Conservation (phyloP, 805 yeast species). For the Cyberlindnera galapagoensis region DNA sequence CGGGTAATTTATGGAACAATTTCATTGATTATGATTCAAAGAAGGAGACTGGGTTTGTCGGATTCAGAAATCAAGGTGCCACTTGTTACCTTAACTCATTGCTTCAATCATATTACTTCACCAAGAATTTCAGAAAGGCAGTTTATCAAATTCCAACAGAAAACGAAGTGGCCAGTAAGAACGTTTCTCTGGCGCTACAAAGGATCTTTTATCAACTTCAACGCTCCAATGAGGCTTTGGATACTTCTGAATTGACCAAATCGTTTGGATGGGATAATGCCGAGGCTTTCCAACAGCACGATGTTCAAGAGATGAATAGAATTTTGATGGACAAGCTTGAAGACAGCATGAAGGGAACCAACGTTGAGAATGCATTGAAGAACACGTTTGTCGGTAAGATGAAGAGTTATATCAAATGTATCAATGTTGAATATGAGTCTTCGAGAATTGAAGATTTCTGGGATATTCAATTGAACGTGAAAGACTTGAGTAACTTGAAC, state of each 20-base stretch:
- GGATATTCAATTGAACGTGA: conserved; percentile 96
- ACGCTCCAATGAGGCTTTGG: conserved; percentile 68
- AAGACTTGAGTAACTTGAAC: conserved; percentile 63
- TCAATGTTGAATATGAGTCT: conserved; percentile 89
- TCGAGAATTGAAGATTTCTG: conserved; percentile 91
- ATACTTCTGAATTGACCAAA: conserved; percentile 78
- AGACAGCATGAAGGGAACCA: conserved; percentile 82
- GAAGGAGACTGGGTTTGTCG: conserved; percentile 82
- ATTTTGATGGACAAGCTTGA: conserved; percentile 93
- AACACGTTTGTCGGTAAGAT: conserved; percentile 92
- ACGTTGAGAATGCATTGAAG: conserved; percentile 66
- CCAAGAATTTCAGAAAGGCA: conserved; percentile 71
- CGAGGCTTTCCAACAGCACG: conserved; percentile 97
- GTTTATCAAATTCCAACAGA: conserved; percentile 89
- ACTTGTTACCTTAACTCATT: conserved; percentile 94
- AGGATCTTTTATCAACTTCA: conserved; percentile 77
- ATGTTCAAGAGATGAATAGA: conserved; percentile 93
- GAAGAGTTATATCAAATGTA: conserved; percentile 91
- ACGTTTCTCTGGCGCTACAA: conserved; percentile 82
- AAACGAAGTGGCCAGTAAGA: conserved; percentile 40
- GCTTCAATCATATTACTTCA: conserved; percentile 83
- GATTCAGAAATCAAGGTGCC: conserved; percentile 95
- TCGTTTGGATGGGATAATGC: conserved; percentile 97
- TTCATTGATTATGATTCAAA: conserved; percentile 82
- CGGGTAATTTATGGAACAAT: conserved; percentile 93